A percentile compares a stretch with the other conserved stretches of the same genome.
phyloP scores from a whole-genome alignment of 805 yeast genomes.

The Phaffomyces thermotolerans region DNA sequence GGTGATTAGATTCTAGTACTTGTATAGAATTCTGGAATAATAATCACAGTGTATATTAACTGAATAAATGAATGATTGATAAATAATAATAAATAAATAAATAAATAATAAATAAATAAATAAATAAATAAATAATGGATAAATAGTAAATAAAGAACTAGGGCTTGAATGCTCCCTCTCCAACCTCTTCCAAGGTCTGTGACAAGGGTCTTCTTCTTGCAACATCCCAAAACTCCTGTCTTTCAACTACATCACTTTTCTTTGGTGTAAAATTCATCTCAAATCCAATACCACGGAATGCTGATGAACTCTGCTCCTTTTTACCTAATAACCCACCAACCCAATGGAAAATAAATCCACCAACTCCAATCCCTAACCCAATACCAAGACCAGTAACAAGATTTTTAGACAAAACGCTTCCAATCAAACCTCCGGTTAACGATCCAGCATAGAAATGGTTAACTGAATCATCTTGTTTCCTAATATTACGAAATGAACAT shows the following conservation, averaged over 20 bases:
- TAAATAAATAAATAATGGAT: constrained; percentile 3
- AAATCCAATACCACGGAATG: constrained; percentile 18
- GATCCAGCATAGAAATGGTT: constrained; percentile 46
- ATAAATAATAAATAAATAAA: neutral
- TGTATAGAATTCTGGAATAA: no score
- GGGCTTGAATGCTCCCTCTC: constrained; percentile 30
- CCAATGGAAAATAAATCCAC: constrained; percentile 45
- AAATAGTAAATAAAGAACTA: constrained; percentile 9
- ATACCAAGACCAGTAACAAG: constrained; percentile 39
- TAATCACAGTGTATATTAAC: no score
- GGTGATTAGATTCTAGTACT: no score
- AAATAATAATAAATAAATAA: neutral
- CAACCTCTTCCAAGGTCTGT: constrained; percentile 70
- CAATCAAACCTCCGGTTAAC: constrained; percentile 38
- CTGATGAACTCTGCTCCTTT: constrained; percentile 34
- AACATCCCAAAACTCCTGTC: constrained; percentile 72
- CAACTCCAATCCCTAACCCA: constrained; percentile 36
- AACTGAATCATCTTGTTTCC: constrained; percentile 56
- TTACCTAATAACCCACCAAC: constrained; percentile 32
- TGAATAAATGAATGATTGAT: neutral
- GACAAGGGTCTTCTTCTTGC: constrained; percentile 75
- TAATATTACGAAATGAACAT: constrained; percentile 46
- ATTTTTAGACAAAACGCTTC: constrained; percentile 27
- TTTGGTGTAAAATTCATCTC: constrained; percentile 24
- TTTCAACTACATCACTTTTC: constrained; percentile 20